phyloP scores from a whole-genome alignment of 1,139 yeast genomes.

The Debaryomycetaceae sp. region DNA sequence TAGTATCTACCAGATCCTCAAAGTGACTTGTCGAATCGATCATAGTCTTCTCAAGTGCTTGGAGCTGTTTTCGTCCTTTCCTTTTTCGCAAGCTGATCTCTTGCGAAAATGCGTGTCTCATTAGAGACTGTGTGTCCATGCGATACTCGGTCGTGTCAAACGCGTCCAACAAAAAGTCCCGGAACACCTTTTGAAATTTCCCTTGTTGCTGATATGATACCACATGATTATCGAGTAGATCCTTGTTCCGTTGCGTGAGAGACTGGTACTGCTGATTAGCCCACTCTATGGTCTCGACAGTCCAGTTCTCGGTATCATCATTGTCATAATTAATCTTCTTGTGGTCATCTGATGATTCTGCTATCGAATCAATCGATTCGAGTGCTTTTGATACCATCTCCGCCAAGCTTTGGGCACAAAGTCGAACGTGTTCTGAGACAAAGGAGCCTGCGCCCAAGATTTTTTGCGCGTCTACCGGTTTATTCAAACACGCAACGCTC shows the following conservation, averaged over 20 bases:
- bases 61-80: constrained; percentile 10
- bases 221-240: neutral
- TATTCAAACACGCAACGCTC: constrained; percentile 40
- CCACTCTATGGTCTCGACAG: constrained; percentile 2
- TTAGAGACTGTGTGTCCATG: constrained; percentile 6
- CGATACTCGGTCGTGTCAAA: constrained; percentile 13
- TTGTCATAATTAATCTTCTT: neutral
- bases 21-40: constrained; percentile 2
- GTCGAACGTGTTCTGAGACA: constrained; percentile 47
- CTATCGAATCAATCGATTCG: constrained; percentile 12
- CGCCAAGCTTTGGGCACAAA: constrained; percentile 47
- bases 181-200: constrained; percentile 4
- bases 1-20: constrained; percentile 3
- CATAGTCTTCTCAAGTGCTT: constrained; percentile 6
- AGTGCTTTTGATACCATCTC: constrained; percentile 34
- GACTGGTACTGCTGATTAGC: constrained; percentile 1
- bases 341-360: constrained; percentile 1
- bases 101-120: constrained; percentile 11
- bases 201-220: neutral
- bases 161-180: constrained; percentile 1
- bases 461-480: constrained; percentile 50
- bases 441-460: constrained; percentile 42
- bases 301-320: constrained; percentile 2
- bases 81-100: constrained; percentile 9
- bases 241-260: constrained; percentile 5